phyloP scores from a whole-genome alignment of 1,139 yeast species.

The Pneumocystis oryctolagi region DNA sequence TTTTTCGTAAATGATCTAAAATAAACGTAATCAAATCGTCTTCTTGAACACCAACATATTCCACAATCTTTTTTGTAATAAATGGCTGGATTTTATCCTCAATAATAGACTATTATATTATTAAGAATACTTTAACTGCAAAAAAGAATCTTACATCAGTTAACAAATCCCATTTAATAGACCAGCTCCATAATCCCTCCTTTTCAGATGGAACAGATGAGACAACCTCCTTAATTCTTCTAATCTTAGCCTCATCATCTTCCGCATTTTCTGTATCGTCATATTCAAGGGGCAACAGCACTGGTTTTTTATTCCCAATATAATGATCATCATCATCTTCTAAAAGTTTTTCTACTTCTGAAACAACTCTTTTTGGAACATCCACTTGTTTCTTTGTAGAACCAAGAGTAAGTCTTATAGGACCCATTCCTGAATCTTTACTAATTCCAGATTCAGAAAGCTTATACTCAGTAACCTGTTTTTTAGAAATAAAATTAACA shows the following conservation, averaged over 20 bases:
- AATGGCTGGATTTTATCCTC: slow-evolving; percentile 19
- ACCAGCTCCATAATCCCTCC: slow-evolving; percentile 17
- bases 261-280: slow-evolving; percentile 4
- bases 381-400: slow-evolving; percentile 5
- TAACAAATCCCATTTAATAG: slow-evolving; percentile 22
- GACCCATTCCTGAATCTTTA: neutral
- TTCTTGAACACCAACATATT: slow-evolving; percentile 25
- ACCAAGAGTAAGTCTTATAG: slow-evolving; percentile 3
- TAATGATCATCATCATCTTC: slow-evolving; percentile 15
- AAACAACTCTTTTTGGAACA: neutral
- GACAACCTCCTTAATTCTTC: slow-evolving; percentile 5
- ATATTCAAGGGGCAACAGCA: slow-evolving; percentile 9
- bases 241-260: slow-evolving; percentile 6
- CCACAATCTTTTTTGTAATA: slow-evolving; percentile 21
- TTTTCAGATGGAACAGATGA: slow-evolving; percentile 15
- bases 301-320: slow-evolving; percentile 7
- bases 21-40: slow-evolving; percentile 24
- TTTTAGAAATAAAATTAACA: neutral
- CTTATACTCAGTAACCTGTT: neutral
- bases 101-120: slow-evolving; percentile 10
- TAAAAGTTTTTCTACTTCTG: slow-evolving; percentile 2
- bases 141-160: slow-evolving; percentile 12
- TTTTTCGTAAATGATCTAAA: slow-evolving; percentile 19
- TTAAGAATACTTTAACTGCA: neutral
- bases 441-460: slow-evolving; percentile 1